phyloP scores from a whole-genome alignment of 2,329 filamentous ascomycete species.

The Exophiala sp. region DNA sequence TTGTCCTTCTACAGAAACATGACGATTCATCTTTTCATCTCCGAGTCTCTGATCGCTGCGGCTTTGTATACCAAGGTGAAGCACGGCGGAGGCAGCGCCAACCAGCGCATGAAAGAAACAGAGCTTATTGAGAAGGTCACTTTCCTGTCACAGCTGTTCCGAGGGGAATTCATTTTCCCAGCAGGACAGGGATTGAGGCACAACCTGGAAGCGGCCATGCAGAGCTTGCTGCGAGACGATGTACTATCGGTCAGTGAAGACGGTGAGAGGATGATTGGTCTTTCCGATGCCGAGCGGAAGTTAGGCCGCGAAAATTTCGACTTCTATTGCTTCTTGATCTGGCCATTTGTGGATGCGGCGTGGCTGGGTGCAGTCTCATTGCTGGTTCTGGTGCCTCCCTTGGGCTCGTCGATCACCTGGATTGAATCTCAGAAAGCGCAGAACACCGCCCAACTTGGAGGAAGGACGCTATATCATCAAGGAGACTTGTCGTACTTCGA shows the following conservation, averaged over 20 bases:
- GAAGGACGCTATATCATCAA: slow-evolving; percentile 96
- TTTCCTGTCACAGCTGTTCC: slow-evolving; percentile 87
- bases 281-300: slow-evolving; percentile 71
- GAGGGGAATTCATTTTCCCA: slow-evolving; percentile 95
- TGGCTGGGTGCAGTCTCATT: slow-evolving; percentile 90
- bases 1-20: slow-evolving; percentile 98
- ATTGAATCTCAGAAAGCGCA: slow-evolving; percentile 75
- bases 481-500: slow-evolving; percentile 97
- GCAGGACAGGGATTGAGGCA: slow-evolving; percentile 69
- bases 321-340: slow-evolving; percentile 98
- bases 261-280: slow-evolving; percentile 63
- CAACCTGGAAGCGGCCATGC: slow-evolving; percentile 78
- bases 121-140: slow-evolving; percentile 74
- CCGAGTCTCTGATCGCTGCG: slow-evolving; percentile 83
- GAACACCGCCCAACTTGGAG: slow-evolving; percentile 76
- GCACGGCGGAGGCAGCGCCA: slow-evolving; percentile 75
- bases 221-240: slow-evolving; percentile 71
- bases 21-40: slow-evolving; percentile 97
- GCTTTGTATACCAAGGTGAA: slow-evolving; percentile 91
- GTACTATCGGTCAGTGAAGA: slow-evolving; percentile 65
- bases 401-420: slow-evolving; percentile 57
- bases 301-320: slow-evolving; percentile 91
- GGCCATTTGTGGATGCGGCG: slow-evolving; percentile 93
- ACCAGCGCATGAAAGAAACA: slow-evolving; percentile 72
- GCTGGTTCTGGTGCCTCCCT: slow-evolving; percentile 77